A percentile compares a stretch with the other conserved stretches of the same genome.
Conservation (phyloP, 2,329 filamentous ascomycete genomes). For the Rachicladosporium sp. region DNA sequence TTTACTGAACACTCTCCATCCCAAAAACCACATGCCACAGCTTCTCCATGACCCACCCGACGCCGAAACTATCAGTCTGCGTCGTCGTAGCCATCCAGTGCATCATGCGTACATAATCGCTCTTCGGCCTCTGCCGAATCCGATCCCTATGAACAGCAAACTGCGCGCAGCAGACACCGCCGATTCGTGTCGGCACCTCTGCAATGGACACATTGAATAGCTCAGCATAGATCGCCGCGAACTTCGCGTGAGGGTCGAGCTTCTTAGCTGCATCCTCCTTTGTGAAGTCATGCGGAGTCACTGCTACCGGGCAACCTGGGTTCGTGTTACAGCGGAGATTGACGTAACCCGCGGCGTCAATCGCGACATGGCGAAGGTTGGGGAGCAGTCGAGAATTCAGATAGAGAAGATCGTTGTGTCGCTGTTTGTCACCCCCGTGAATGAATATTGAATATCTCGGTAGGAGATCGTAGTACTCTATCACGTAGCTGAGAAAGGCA, state of each 20-base stretch:
- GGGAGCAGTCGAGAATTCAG: too few species aligned
- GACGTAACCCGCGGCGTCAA: not conserved
- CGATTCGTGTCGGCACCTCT: not conserved
- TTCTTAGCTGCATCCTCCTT: not conserved
- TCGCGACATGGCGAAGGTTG: too few species aligned
- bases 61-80: not conserved
- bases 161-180: not conserved
- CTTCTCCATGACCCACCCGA: conserved; percentile 3
- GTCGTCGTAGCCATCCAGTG: not conserved
- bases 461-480: not conserved
- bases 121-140: not conserved
- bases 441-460: not conserved
- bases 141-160: not conserved
- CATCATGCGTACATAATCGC: not conserved
- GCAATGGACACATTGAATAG: not conserved
- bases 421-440: not conserved
- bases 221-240: not conserved
- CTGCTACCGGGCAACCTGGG: not conserved
- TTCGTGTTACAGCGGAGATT: not conserved
- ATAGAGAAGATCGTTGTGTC: not conserved
- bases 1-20: conserved; percentile 1
- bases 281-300: not conserved
- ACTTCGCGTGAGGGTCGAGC: not conserved
- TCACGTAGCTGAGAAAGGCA: not conserved
- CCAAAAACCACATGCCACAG: conserved; percentile 3